Evolutionary conservation across 2,329 filamentous ascomycete species (phyloP).

Genomic region (Diaporthe batatas): DNA sequence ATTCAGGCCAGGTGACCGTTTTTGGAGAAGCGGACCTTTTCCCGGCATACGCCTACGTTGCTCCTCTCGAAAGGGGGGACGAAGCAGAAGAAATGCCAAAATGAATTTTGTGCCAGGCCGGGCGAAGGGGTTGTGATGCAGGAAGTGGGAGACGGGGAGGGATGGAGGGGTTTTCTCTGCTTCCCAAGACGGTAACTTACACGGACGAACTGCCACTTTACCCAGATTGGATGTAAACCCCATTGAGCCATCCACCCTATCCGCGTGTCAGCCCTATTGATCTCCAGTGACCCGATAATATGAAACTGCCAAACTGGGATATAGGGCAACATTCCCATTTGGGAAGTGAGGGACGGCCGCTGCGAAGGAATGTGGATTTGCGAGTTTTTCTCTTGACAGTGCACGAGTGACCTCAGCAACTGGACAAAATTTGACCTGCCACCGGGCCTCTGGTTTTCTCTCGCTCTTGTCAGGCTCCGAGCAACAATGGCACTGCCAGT

Average conservation of each 20-base stretch:
- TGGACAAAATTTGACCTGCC: neutral
- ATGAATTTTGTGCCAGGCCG: neutral
- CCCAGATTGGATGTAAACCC: constrained; percentile 38
- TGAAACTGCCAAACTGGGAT: constrained; percentile 17
- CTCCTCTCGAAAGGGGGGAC: constrained; percentile 1
- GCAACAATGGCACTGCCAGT: too few relatives aligned
- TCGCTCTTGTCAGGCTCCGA: too few relatives aligned
- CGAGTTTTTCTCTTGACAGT: neutral
- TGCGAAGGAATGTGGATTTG: neutral
- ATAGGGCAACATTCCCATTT: constrained; percentile 2
- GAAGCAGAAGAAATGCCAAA: constrained; percentile 7
- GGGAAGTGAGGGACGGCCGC: neutral
- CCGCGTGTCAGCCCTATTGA: constrained; percentile 32
- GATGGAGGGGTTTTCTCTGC: neutral
- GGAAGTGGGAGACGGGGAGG: constrained; percentile 7
- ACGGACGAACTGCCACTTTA: constrained; percentile 39
- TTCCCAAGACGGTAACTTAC: constrained; percentile 42
- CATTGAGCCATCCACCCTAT: constrained; percentile 20
- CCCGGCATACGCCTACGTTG: neutral
- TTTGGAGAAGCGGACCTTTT: neutral
- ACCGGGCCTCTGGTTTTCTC: neutral
- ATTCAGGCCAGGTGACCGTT: constrained; percentile 18
- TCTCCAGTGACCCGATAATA: constrained; percentile 20
- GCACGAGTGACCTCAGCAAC: neutral
- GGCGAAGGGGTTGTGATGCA: neutral